Evolutionary conservation across 1,139 yeast species (phyloP).

Genomic region (Debaryomyces udenii): DNA sequence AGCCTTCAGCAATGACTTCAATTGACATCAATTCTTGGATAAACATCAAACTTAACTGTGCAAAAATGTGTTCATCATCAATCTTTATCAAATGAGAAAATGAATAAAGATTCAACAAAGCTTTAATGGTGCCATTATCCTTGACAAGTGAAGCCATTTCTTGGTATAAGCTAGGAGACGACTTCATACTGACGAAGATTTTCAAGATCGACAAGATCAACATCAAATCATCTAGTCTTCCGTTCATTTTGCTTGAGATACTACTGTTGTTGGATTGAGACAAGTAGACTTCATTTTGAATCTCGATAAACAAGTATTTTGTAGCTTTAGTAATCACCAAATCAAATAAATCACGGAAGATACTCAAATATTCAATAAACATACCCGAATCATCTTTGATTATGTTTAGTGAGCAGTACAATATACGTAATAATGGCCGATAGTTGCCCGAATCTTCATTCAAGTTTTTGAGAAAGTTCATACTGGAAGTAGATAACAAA

Average conservation of each 20-base stretch:
- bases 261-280: slow-evolving; percentile 36
- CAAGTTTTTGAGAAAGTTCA: slow-evolving; percentile 48
- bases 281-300: slow-evolving; percentile 58
- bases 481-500: slow-evolving; percentile 48
- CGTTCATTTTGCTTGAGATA: slow-evolving; percentile 35
- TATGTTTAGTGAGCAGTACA: slow-evolving; percentile 51
- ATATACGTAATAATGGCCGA: slow-evolving; percentile 62
- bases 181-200: slow-evolving; percentile 54
- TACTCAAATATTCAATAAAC: slow-evolving; percentile 51
- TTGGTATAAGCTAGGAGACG: slow-evolving; percentile 51
- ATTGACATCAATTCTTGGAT: slow-evolving; percentile 69
- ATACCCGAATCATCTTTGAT: slow-evolving; percentile 45
- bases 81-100: slow-evolving; percentile 65
- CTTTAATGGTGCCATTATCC: slow-evolving; percentile 62
- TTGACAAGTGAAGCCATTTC: slow-evolving; percentile 57
- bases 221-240: slow-evolving; percentile 63
- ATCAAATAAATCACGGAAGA: slow-evolving; percentile 59
- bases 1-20: slow-evolving; percentile 64
- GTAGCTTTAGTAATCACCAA: slow-evolving; percentile 63
- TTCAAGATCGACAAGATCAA: slow-evolving; percentile 66
- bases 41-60: slow-evolving; percentile 71
- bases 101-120: slow-evolving; percentile 67
- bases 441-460: slow-evolving; percentile 46
- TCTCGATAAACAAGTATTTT: slow-evolving; percentile 52
- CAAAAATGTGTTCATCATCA: slow-evolving; percentile 67